Percentiles rank a stretch among this genome's conserved stretches.
phyloP scores from a whole-genome alignment of 2,329 filamentous ascomycete genomes.

The Lomentospora prolificans region DNA sequence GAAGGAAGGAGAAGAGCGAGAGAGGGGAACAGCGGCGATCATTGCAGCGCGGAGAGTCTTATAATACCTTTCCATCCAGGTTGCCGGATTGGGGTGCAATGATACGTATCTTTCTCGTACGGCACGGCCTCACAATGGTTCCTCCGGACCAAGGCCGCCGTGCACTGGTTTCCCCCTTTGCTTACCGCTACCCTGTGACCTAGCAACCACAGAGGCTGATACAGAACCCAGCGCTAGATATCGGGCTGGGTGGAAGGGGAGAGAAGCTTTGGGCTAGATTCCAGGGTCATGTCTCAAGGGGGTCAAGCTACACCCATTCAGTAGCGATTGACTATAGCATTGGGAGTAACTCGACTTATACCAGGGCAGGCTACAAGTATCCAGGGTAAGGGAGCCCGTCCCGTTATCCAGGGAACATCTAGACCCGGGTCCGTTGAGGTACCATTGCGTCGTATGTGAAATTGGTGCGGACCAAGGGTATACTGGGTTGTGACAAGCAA shows the following conservation, averaged over 20 bases:
- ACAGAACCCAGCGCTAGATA: neutral
- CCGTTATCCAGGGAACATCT: neutral
- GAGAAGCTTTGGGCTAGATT: neutral
- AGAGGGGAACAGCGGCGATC: constrained; percentile 8
- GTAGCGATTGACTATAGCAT: neutral
- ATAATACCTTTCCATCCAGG: neutral
- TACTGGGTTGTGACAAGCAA: neutral
- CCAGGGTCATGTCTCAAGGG: neutral
- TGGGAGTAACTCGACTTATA: neutral
- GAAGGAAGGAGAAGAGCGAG: neutral
- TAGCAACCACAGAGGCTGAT: constrained; percentile 1
- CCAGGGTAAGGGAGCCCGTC: neutral
- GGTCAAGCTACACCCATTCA: neutral
- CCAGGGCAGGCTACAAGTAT: neutral
- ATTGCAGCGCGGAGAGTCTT: constrained; percentile 9
- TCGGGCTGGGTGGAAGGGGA: neutral
- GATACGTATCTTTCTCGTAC: neutral
- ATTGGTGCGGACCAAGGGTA: neutral
- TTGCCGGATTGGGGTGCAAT: neutral
- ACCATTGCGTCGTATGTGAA: neutral
- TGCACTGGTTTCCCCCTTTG: neutral
- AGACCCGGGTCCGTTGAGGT: neutral
- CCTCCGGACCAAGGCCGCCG: neutral
- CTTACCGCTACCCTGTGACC: neutral
- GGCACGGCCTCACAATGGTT: neutral